Base-by-base conservation (phyloP, 805 yeast genomes). In the Monosporozyma solicola region DNA sequence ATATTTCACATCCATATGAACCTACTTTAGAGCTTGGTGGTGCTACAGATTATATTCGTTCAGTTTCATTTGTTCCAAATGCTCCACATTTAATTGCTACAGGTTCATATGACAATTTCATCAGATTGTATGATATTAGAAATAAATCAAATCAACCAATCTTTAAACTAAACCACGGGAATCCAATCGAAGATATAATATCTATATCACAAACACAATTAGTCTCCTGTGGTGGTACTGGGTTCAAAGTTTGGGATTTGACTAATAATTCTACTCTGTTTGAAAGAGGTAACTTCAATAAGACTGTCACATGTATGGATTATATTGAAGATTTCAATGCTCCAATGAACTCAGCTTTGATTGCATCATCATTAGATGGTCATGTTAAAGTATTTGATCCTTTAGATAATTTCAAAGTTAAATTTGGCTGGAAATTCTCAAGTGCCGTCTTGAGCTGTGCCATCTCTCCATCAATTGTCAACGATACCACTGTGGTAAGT, bases 371-470 rank as follows among this genome's bases (percentile, higher is more conserved):
- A 0, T 74, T 94, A 54, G 99, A 94, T 71, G 99, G 99, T 22
- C 99, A 94, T 69, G 96, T 94, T 55, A 94, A 94, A 70, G 91
- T 91, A 47, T 88, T 92, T 67, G 97, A 91, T 68, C 80, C 87
- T 41, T 71, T 79, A 29, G 78, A 84, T 24, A 78, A 80, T 60
- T 91, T 92, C 88, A 86, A 85, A 55, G 96, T 92, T 55, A 87
- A 85, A 67, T 92, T 90, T 66, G 97, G 97, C 49, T 92, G 98
- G 97, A 92, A 91, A 70, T 92, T 87, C 65, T 96, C 97, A 37
- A 89, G 92, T 25, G 95, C 96, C 41, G 97, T 94, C 0, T 74
- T 94, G 60, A 77, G 88, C 61, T 83, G 96, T 66, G 98, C 91
- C 13, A 85, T 88, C 10, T 88, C 97, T 8, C 97, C 98, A 29